A percentile compares a stretch with the other conserved stretches of the same genome.
phyloP scores from a whole-genome alignment of 345 rosid genomes.

The Sisymbrium irio region DNA sequence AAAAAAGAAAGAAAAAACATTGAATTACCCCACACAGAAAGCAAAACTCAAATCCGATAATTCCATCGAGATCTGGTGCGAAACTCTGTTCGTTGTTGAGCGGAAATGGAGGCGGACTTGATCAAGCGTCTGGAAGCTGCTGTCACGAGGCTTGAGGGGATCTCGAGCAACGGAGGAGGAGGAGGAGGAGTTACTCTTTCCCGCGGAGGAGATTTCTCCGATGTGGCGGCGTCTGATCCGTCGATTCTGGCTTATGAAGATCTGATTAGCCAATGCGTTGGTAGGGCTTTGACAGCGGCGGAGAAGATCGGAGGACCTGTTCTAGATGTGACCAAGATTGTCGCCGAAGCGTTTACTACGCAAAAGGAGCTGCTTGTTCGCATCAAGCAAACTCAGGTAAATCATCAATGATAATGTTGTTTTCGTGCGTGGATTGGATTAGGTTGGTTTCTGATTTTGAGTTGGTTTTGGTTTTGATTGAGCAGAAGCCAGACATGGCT shows the following conservation, averaged over 20 bases:
- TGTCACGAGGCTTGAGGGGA: conserved; percentile 66
- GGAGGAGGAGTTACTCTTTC: conserved; percentile 26
- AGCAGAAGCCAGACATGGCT: conserved; percentile 72
- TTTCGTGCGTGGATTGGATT: conserved; percentile 5
- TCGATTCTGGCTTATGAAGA: conserved; percentile 77
- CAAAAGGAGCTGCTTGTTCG: conserved; percentile 68
- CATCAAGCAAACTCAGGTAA: conserved; percentile 70
- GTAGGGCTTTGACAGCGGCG: conserved; percentile 61
- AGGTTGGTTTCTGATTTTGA: background rate
- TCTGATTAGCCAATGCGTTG: conserved; percentile 50
- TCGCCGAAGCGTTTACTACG: conserved; percentile 59
- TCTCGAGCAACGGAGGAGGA: conserved; percentile 40
- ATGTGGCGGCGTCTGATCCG: conserved; percentile 52
- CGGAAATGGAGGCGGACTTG: conserved; percentile 73
- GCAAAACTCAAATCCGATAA: conserved; percentile 1
- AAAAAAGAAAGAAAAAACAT: too few relatives aligned
- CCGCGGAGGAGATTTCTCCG: conserved; percentile 32
- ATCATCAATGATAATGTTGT: background rate
- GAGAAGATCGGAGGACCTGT: conserved; percentile 93
- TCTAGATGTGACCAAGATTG: conserved; percentile 61
- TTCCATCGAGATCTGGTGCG: conserved; percentile 22
- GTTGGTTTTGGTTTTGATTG: background rate
- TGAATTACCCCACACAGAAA: background rate
- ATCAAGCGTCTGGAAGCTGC: conserved; percentile 76
- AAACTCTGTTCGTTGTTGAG: background rate